phyloP scores from a whole-genome alignment of 2,329 filamentous ascomycete genomes.

The Diaporthe eres region DNA sequence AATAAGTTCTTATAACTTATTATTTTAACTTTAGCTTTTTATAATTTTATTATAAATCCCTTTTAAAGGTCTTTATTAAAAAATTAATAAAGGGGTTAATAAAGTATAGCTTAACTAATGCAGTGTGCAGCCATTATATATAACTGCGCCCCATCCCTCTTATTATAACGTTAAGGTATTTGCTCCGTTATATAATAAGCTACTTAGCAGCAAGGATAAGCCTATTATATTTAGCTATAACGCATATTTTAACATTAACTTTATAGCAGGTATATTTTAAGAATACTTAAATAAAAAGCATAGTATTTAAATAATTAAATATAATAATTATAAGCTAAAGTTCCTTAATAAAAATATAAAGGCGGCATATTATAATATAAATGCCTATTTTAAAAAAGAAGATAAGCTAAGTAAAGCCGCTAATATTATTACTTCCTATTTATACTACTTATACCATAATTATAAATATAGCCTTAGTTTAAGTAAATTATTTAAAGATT shows the following conservation, averaged over 20 bases:
- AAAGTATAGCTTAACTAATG: background rate
- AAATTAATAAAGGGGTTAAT: background rate
- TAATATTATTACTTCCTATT: background rate
- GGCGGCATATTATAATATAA: background rate
- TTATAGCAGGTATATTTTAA: background rate
- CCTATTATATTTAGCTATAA: background rate
- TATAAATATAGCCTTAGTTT: background rate
- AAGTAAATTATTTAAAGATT: background rate
- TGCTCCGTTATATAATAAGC: background rate
- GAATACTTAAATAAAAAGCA: background rate
- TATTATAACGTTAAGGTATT: background rate
- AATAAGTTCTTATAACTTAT: background rate
- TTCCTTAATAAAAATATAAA: background rate
- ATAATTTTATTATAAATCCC: background rate
- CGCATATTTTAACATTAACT: background rate
- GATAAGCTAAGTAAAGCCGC: background rate
- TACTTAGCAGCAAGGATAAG: background rate
- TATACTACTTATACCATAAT: background rate
- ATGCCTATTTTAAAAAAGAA: background rate
- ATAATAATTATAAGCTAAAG: background rate
- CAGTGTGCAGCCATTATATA: background rate
- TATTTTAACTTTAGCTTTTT: background rate
- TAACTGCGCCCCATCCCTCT: background rate
- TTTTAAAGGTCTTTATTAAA: background rate
- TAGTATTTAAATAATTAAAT: background rate